Evolutionary conservation across 140 eudicot genomes (phyloP).

Genomic region (Anethum foeniculum): DNA sequence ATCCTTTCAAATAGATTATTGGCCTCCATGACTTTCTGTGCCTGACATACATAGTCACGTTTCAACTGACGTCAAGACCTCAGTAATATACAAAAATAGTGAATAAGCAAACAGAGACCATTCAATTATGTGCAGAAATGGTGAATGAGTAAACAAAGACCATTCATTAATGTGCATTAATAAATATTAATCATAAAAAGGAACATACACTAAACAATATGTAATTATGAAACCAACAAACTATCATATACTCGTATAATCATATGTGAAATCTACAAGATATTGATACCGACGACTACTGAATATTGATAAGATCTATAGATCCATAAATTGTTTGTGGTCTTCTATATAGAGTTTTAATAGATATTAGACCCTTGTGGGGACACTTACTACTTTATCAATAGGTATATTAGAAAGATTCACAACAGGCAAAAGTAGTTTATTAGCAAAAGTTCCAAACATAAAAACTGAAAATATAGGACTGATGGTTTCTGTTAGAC

Average conservation of each 20-base stretch:
- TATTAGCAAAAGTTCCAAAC: neutral
- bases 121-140: neutral
- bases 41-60: conserved; percentile 38
- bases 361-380: neutral
- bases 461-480: neutral
- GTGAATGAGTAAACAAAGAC: neutral
- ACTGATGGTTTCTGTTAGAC: too few relatives aligned
- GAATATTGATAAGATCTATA: neutral
- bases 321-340: neutral
- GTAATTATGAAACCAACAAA: neutral
- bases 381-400: neutral
- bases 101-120: neutral
- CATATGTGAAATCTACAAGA: neutral
- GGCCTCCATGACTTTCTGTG: conserved; percentile 83
- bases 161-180: neutral
- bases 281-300: neutral
- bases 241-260: too few relatives aligned
- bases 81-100: neutral
- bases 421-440: neutral
- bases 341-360: neutral
- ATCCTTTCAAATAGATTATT: conserved; percentile 72
- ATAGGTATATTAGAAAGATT: neutral
- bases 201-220: neutral
- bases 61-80: neutral
- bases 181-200: neutral